Evolutionary conservation across 2,329 filamentous ascomycete species (phyloP).

Genomic region (Colletotrichum cordylinicola): DNA sequence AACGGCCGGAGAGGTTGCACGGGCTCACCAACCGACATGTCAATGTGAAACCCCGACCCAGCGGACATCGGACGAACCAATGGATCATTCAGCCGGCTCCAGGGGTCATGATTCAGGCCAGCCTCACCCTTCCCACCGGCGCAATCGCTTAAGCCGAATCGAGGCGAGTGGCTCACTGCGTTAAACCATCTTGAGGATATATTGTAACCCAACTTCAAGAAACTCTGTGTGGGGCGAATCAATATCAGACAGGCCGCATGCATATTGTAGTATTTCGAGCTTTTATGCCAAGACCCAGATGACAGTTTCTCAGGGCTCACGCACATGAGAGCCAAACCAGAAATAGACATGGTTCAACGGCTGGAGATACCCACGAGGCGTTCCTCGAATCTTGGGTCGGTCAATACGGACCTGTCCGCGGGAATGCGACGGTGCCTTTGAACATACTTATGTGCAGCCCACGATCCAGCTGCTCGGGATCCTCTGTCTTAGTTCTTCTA

Average conservation of each 20-base stretch:
- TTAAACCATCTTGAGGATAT: neutral
- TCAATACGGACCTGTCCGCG: neutral
- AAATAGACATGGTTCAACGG: neutral
- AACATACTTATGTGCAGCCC: neutral
- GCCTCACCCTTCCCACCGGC: neutral
- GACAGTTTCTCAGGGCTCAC: neutral
- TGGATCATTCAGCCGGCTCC: neutral
- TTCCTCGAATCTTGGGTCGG: neutral
- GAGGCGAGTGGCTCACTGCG: neutral
- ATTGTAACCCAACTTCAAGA: neutral
- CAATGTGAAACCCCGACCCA: conserved; percentile 9
- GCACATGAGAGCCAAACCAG: neutral
- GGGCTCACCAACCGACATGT: neutral
- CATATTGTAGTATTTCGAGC: neutral
- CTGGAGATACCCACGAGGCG: neutral
- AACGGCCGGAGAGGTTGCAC: neutral
- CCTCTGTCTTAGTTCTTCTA: neutral
- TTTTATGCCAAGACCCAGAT: neutral
- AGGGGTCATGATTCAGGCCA: conserved; percentile 20
- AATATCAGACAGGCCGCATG: conserved; percentile 6
- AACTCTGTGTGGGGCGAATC: conserved; percentile 2
- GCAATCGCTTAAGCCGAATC: neutral
- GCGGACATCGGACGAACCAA: conserved; percentile 17
- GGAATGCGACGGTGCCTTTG: neutral
- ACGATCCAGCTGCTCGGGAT: neutral